Evolutionary conservation across 208 protist genomes (phyloP).

Genomic region (Leishmania turanica): DNA sequence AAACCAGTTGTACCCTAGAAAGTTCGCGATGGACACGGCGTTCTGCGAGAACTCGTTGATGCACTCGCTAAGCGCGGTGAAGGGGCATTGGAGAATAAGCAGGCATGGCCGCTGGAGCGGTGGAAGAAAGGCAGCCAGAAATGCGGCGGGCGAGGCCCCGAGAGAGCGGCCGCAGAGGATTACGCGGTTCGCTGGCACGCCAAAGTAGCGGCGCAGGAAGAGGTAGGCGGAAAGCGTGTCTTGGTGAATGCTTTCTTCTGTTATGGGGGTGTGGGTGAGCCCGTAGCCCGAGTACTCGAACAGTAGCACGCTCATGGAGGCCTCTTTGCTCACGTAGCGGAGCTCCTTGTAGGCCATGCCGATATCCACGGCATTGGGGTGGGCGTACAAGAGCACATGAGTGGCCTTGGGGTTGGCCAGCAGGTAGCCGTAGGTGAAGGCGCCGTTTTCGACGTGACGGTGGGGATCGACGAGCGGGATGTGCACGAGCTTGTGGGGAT

Average conservation of each 20-base stretch:
- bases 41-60: conserved; percentile 69
- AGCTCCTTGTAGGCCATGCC: conserved; percentile 76
- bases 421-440: conserved; percentile 65
- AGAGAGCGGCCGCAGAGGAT: conserved; percentile 86
- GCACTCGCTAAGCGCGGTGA: conserved; percentile 78
- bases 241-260: conserved; percentile 61
- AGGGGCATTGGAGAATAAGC: conserved; percentile 74
- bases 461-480: conserved; percentile 60
- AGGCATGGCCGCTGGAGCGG: conserved; percentile 47
- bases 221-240: conserved; percentile 69
- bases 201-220: conserved; percentile 60
- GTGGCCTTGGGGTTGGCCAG: conserved; percentile 52
- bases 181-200: conserved; percentile 54
- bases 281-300: conserved; percentile 90
- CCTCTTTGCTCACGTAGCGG: conserved; percentile 54
- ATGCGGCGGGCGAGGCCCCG: conserved; percentile 59
- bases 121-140: conserved; percentile 51
- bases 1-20: conserved; percentile 85
- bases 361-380: conserved; percentile 88
- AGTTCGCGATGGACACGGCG: conserved; percentile 63
- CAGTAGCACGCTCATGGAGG: conserved; percentile 59
- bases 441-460: conserved; percentile 50
- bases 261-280: conserved; percentile 50
- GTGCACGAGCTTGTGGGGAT: conserved; percentile 53
- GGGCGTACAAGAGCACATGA: conserved; percentile 80